Evolutionary conservation across 1,284 basidiomycete species (phyloP).

Genomic region (Baeospora myosura): DNA sequence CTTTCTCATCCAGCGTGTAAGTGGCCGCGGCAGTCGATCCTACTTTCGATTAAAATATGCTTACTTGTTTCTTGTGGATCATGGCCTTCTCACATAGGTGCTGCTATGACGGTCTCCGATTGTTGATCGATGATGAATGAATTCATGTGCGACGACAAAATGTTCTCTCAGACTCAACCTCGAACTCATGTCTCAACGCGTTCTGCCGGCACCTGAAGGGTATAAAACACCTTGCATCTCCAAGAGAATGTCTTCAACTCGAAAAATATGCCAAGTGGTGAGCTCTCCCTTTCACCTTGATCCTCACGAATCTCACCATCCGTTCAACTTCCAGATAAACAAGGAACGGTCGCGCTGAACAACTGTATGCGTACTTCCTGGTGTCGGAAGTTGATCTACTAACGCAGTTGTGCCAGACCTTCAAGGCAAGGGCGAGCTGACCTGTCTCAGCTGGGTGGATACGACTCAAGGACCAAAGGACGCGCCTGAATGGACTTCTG

Average conservation of each 20-base stretch:
- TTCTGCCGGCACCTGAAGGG: too few relatives aligned
- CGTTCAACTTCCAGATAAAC: neutral
- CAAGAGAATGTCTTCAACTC: neutral
- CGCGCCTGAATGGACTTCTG: slow-evolving; percentile 43
- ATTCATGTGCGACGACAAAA: too few relatives aligned
- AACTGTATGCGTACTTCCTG: slow-evolving; percentile 19
- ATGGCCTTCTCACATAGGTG: neutral
- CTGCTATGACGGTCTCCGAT: neutral
- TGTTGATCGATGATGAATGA: too few relatives aligned
- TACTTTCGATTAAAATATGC: too few relatives aligned
- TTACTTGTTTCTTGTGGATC: too few relatives aligned
- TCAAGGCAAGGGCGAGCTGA: slow-evolving; percentile 32
- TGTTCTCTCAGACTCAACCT: too few relatives aligned
- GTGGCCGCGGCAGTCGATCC: too few relatives aligned
- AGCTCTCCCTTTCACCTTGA: neutral
- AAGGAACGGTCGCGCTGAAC: slow-evolving; percentile 19
- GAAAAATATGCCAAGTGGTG: neutral
- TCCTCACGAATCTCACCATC: too few relatives aligned
- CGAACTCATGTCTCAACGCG: too few relatives aligned
- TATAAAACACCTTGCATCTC: too few relatives aligned
- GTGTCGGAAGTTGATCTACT: slow-evolving; percentile 16
- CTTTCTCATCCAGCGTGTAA: too few relatives aligned
- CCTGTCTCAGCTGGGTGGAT: slow-evolving; percentile 50
- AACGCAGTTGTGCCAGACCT: slow-evolving; percentile 36
- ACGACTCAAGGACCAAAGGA: slow-evolving; percentile 38